Evolutionary conservation across 148 eudicot species (phyloP), one percentile per base, ranked within the genome.

Genomic region (Cornus suecica): DNA sequence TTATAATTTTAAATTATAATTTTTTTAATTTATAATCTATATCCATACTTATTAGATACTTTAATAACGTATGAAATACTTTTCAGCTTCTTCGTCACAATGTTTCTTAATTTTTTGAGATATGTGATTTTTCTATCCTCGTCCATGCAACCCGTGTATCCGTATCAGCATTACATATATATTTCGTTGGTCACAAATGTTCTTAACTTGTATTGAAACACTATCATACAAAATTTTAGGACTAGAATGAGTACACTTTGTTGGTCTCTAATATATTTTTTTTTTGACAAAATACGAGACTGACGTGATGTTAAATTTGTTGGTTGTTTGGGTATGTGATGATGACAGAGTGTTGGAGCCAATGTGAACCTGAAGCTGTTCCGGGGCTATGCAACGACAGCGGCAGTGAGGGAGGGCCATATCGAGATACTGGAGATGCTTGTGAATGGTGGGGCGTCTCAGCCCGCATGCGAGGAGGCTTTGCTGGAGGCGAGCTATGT

Each of bases 371-470:
- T 89, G 77, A 89, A 86, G 76, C 74, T 91, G 66, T 91, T 91
- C 81, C 86, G 89, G 63, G 95, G 95, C 48, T 89, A 84, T 79
- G 92, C 92, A 26, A 83, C 85, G 9, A 91, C 95, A 26, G 95
- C 92, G 18, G 92, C 95, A 16, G 89, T 84, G 18, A 80, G 95
- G 74, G 88, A 88, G 76, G 88, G 86, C 65, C 89, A 89, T 80
- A 51, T 89, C 24, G 88, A 87, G 73, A 81, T 88, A 81, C 81
- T 91, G 65, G 87, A 91, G 83, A 69, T 80, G 66, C 82, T 91
- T 45, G 56, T 91, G 41, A 83, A 78, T 72, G 84, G 79, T 68
- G 87, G 90, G 69, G 86, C 83, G 22, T 73, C 70, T 69, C 92
- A 86, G 70, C 73, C 79, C 18, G 91, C 92, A 58, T 89, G 86